Percentiles rank a stretch among this genome's conserved stretches.
Conservation (phyloP, 768 basidiomycete species). For the Naganishia randhawae region DNA sequence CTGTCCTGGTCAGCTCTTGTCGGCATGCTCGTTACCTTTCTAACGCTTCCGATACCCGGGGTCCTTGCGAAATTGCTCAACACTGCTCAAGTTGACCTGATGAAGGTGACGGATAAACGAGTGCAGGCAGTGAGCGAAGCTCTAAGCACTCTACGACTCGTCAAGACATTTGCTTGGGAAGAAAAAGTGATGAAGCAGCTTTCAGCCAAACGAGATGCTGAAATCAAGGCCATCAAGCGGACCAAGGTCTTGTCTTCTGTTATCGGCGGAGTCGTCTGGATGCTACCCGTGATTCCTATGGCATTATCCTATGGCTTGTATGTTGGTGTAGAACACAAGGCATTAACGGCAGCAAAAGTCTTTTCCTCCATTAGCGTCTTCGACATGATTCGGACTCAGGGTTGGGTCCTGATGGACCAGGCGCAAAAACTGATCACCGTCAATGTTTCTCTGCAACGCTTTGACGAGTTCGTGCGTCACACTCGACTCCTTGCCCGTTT, state of each 20-base stretch:
- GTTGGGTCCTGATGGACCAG: slow-evolving; percentile 28
- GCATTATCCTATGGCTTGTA: slow-evolving; percentile 63
- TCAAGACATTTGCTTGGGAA: slow-evolving; percentile 65
- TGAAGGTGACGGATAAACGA: slow-evolving; percentile 62
- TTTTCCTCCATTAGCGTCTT: slow-evolving; percentile 63
- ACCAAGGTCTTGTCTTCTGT: slow-evolving; percentile 56
- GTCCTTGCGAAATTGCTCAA: slow-evolving; percentile 57
- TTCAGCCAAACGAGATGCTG: slow-evolving; percentile 60
- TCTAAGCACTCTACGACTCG: slow-evolving; percentile 54
- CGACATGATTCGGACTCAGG: slow-evolving; percentile 59
- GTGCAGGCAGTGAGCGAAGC: slow-evolving; percentile 62
- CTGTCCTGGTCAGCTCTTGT: slow-evolving; percentile 63
- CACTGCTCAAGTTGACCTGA: slow-evolving; percentile 55
- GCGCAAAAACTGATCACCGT: slow-evolving; percentile 49
- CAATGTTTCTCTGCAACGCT: slow-evolving; percentile 65
- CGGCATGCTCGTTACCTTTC: slow-evolving; percentile 59
- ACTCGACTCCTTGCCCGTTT: slow-evolving; percentile 50
- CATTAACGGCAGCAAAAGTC: slow-evolving; percentile 53
- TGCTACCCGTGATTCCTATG: slow-evolving; percentile 66
- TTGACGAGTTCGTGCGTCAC: slow-evolving; percentile 56
- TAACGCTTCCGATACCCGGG: slow-evolving; percentile 61
- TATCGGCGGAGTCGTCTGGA: slow-evolving; percentile 53
- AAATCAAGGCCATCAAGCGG: slow-evolving; percentile 59
- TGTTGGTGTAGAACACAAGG: slow-evolving; percentile 52
- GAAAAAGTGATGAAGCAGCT: slow-evolving; percentile 57